phyloP scores from a whole-genome alignment of 371 early-diverging fungal genomes.

The Batkoa obscura region DNA sequence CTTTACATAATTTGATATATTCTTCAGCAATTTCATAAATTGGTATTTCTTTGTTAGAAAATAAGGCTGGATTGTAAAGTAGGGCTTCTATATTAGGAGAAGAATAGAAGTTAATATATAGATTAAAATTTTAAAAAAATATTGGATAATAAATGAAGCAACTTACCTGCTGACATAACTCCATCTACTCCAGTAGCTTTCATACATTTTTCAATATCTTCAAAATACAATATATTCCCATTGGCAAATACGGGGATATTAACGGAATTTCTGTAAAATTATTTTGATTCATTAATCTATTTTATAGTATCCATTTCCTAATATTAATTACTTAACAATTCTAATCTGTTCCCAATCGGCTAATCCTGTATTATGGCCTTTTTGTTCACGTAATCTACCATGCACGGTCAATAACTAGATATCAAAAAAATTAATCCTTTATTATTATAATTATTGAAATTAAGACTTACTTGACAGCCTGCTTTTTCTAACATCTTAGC shows the following conservation, averaged over 20 bases:
- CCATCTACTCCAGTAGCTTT: constrained; percentile 83
- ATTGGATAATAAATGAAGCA: no score
- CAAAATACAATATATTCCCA: constrained; percentile 85
- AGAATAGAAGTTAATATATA: no score
- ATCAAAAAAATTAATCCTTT: no score
- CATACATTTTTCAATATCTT: constrained; percentile 79
- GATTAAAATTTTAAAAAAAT: no score
- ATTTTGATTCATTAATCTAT: no score
- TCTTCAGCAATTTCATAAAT: constrained; percentile 66
- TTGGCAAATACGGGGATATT: constrained; percentile 93
- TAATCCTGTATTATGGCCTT: constrained; percentile 88
- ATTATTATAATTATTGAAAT: no score
- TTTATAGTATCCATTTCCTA: neutral
- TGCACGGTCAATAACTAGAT: constrained; percentile 79
- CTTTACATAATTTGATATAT: constrained; percentile 60
- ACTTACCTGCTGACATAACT: constrained; percentile 66
- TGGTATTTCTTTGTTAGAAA: constrained; percentile 35
- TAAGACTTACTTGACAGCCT: constrained; percentile 34
- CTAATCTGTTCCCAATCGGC: constrained; percentile 96
- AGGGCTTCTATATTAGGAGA: constrained; percentile 35
- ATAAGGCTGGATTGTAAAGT: constrained; percentile 84
- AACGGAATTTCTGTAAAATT: no score
- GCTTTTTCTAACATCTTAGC: constrained; percentile 93
- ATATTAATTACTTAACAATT: constrained; percentile 61
- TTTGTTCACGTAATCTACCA: constrained; percentile 92